A percentile compares a stretch with the other conserved stretches of the same genome.
These are phyloP conservation scores for Cladosporium sp. DNA, from an alignment of 2,329 filamentous ascomycete genomes.

Conservation along the genomic window DNA sequence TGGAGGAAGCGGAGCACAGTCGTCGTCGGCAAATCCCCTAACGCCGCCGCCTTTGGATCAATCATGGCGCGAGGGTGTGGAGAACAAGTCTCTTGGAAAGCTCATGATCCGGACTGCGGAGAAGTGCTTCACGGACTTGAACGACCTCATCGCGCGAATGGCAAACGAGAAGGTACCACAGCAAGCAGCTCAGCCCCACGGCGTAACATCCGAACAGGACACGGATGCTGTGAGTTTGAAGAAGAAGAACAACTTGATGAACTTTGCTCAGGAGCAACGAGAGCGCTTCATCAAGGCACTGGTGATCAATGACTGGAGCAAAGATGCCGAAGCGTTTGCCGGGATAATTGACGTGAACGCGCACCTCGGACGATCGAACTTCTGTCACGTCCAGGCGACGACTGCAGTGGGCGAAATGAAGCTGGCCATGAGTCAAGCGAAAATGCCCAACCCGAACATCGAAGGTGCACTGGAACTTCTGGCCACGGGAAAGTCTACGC, in stretches of 20 bases:
- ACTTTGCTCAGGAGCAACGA: slow-evolving; percentile 73
- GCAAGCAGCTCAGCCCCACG: slow-evolving; percentile 37
- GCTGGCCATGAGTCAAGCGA: slow-evolving; percentile 62
- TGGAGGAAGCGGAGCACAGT: slow-evolving; percentile 14
- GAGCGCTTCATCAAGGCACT: slow-evolving; percentile 88
- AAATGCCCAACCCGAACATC: slow-evolving; percentile 83
- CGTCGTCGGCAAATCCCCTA: slow-evolving; percentile 8
- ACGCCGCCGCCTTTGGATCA: slow-evolving; percentile 53
- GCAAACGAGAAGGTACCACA: slow-evolving; percentile 55
- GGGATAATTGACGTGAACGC: slow-evolving; percentile 81
- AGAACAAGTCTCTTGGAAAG: slow-evolving; percentile 68
- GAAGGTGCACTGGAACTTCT: slow-evolving; percentile 82
- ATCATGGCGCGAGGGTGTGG: slow-evolving; percentile 54
- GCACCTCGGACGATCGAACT: slow-evolving; percentile 54
- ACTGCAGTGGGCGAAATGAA: slow-evolving; percentile 52
- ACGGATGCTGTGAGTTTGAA: slow-evolving; percentile 58
- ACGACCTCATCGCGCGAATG: slow-evolving; percentile 63
- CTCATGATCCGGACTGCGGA: slow-evolving; percentile 76
- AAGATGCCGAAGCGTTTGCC: slow-evolving; percentile 70
- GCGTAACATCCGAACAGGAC: slow-evolving; percentile 44
- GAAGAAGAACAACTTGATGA: slow-evolving; percentile 70
- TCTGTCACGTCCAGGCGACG: slow-evolving; percentile 18
- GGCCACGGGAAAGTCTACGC: slow-evolving; percentile 70
- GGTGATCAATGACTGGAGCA: slow-evolving; percentile 85
- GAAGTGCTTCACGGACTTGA: slow-evolving; percentile 71